Evolutionary conservation across 2,329 filamentous ascomycete species (phyloP).

Genomic region (Cryphonectria japonica): DNA sequence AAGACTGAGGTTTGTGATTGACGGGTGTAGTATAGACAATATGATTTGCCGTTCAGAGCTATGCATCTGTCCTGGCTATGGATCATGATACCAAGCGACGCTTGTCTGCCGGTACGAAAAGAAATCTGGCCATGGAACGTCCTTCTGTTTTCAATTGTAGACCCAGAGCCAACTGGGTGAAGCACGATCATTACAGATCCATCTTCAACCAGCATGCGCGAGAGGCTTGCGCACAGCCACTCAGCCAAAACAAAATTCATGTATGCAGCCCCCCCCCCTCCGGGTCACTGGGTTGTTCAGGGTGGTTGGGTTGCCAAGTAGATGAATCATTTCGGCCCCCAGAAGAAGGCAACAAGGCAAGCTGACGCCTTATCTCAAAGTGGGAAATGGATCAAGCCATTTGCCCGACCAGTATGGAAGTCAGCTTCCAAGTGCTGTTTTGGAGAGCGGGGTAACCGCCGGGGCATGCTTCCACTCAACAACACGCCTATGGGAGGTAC

Average conservation of each 20-base stretch:
- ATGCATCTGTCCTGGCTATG: background rate
- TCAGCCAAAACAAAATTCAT: background rate
- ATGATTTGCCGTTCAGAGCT: background rate
- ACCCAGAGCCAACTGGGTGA: background rate
- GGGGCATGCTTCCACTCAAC: background rate
- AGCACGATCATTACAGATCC: background rate
- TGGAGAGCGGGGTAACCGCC: background rate
- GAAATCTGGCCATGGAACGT: background rate
- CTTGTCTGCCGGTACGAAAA: background rate
- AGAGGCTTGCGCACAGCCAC: background rate
- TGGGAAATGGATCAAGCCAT: background rate
- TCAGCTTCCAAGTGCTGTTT: background rate
- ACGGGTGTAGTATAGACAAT: background rate
- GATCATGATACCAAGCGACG: background rate
- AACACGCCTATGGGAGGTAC: background rate
- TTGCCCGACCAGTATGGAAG: background rate
- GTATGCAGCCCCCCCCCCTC: background rate
- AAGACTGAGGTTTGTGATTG: background rate
- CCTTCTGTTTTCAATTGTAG: background rate
- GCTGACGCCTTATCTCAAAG: background rate
- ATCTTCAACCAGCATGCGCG: background rate
- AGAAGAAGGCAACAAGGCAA: background rate
- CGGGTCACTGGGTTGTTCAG: no score
- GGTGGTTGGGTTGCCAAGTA: no score
- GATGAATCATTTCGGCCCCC: no score